Conservation (phyloP, 257 asterid genomes). For the Penstemon barbatus region DNA sequence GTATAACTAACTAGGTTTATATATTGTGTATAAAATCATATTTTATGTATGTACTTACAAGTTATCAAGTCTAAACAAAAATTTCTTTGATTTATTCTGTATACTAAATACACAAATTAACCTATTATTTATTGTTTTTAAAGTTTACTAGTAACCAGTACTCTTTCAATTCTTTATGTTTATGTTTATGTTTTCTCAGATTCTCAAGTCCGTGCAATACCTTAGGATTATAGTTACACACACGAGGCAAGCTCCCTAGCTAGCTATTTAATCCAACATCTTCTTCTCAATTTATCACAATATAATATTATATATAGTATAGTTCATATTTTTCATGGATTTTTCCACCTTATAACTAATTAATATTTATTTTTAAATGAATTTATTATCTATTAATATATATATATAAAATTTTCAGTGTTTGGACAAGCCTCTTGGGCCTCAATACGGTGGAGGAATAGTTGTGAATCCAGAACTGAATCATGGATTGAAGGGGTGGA, state of each 20-base stretch:
- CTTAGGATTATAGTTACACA: conserved; percentile 51
- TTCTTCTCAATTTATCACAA: neutral
- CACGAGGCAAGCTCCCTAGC: conserved; percentile 35
- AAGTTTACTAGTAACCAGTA: too few relatives aligned
- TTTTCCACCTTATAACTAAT: neutral
- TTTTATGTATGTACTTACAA: too few relatives aligned
- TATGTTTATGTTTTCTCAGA: conserved; percentile 27
- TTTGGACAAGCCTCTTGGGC: conserved; percentile 40
- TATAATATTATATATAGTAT: neutral
- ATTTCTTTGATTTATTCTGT: too few relatives aligned
- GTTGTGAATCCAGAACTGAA: conserved; percentile 56
- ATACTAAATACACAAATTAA: too few relatives aligned
- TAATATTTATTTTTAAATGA: neutral
- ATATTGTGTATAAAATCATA: too few relatives aligned
- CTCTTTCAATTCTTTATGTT: too few relatives aligned
- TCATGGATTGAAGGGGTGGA: conserved; percentile 60
- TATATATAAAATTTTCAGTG: conserved; percentile 47
- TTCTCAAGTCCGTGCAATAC: conserved; percentile 38
- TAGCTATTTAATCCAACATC: neutral
- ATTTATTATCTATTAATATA: neutral
- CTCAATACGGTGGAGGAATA: conserved; percentile 71
- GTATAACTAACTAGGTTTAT: neutral
- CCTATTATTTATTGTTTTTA: neutral
- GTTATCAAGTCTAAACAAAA: too few relatives aligned
- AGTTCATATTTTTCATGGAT: neutral